Evolutionary conservation across 208 protist genomes (phyloP), one percentile per base, ranked within the genome.

Genomic region (Leishmania tarentolae): DNA sequence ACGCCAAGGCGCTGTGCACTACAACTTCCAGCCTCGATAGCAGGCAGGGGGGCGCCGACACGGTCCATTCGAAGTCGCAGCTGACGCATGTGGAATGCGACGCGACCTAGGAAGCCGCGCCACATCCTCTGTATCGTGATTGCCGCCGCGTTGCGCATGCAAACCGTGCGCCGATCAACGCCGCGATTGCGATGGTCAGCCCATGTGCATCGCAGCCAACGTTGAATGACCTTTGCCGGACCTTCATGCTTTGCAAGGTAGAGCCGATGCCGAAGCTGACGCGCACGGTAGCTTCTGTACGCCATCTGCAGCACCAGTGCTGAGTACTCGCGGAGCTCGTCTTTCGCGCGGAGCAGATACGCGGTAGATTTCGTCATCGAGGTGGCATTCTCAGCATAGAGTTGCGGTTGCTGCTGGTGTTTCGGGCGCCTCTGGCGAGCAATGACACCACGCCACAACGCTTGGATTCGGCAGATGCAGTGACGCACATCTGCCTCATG

Each of bases 301-400:
- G 81, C 80, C 17, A 83, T 70, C 78, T 96, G 92, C 73, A 97
- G 85, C 2, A 94, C 87, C 63, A 94, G 66, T 31, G 90, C 93
- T 1, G 93, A 86, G 81, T 94, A 95, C 35, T 88, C 88, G n/a
- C 77, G 82, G 19, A 71, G 75, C 72, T 93, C 86, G 2, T 40
- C 76, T 13, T 89, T 87, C 13, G 68, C 61, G 13, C 79, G 63
- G 24, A 44, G 79, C 8, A 7, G 71, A 8, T 78, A 3, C 3
- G 9, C 61, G 0, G 37, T 4, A 0, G 40, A 46, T 40, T 5
- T 4, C 21, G 42, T 28, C 44, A 28, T 6, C 19, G 13, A 15
- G 17, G 2, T 0, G 5, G 50, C 7, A 13, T 3, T 47, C 19
- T 70, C 76, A 47, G 13, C 13, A 6, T 9, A 5, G 0, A 35